Evolutionary conservation across 2,329 filamentous ascomycete species (phyloP).

Genomic region (Atkinsonella hypoxylon): DNA sequence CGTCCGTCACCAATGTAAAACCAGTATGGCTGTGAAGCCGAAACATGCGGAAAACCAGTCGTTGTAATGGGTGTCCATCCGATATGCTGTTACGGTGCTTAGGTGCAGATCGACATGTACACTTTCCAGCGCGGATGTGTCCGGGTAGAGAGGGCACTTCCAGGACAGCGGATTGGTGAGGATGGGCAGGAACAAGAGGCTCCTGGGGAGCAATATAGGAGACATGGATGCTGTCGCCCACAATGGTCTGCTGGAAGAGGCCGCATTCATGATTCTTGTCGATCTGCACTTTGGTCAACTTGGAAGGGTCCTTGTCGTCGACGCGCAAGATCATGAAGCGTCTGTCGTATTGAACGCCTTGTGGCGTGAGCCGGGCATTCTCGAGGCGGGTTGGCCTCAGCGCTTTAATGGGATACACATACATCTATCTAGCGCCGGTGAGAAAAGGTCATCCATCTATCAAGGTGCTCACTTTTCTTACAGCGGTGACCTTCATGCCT

Average conservation of each 20-base stretch:
- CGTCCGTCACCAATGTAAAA: constrained; percentile 51
- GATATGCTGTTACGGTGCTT: constrained; percentile 45
- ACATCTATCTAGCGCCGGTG: constrained; percentile 32
- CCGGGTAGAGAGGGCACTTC: constrained; percentile 46
- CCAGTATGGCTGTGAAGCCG: constrained; percentile 47
- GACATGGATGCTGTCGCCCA: constrained; percentile 27
- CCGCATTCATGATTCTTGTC: constrained; percentile 44
- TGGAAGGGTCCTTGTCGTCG: constrained; percentile 20
- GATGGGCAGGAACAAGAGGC: constrained; percentile 25
- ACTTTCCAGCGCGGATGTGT: constrained; percentile 29
- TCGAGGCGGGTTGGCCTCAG: constrained; percentile 48
- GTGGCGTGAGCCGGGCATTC: constrained; percentile 41
- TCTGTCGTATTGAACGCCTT: constrained; percentile 55
- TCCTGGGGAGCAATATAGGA: constrained; percentile 28
- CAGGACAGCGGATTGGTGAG: constrained; percentile 28
- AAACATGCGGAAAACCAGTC: constrained; percentile 57
- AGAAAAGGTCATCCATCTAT: too few species aligned
- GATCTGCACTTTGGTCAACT: constrained; percentile 48
- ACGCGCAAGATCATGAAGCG: constrained; percentile 57
- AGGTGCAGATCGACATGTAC: constrained; percentile 46
- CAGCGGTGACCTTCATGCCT: background rate
- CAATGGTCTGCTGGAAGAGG: constrained; percentile 50
- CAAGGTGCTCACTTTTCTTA: background rate
- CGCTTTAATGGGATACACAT: constrained; percentile 63
- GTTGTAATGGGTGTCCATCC: constrained; percentile 49